A percentile compares a stretch with the other conserved stretches of the same genome.
These are phyloP conservation scores for Paramecium sonneborni DNA, from an alignment of 73 alveolate genomes.

Conservation along the genomic window DNA sequence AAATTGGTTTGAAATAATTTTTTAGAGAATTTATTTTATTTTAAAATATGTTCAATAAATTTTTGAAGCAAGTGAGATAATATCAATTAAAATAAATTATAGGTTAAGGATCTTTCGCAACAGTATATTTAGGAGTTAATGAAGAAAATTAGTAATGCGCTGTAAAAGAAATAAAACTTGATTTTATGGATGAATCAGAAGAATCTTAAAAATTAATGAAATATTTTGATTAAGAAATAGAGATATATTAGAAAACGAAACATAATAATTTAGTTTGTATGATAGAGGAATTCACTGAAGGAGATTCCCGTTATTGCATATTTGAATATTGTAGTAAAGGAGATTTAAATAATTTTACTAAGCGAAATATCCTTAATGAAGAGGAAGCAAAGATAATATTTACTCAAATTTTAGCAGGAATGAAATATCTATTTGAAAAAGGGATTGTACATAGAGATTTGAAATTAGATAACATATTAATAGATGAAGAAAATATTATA, in stretches of 20 bases:
- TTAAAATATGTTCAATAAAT: neutral
- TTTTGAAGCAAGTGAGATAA: neutral
- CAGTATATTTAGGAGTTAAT: neutral
- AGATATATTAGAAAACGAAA: neutral
- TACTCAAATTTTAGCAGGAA: constrained; percentile 70
- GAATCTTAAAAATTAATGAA: neutral
- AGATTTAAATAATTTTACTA: constrained; percentile 1
- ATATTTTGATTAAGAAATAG: constrained; percentile 28
- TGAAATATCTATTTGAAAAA: constrained; percentile 75
- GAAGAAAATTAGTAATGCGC: neutral
- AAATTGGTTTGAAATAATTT: too few species aligned
- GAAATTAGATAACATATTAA: constrained; percentile 83
- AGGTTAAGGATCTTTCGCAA: constrained; percentile 8
- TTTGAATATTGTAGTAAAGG: constrained; percentile 58
- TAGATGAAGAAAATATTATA: constrained; percentile 21
- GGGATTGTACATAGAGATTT: constrained; percentile 85
- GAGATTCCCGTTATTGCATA: neutral
- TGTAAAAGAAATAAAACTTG: neutral
- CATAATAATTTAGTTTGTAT: neutral
- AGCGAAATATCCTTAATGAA: neutral
- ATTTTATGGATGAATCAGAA: neutral
- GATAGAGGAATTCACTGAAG: neutral
- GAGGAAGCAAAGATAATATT: neutral
- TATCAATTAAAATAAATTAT: neutral
- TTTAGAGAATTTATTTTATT: neutral